Evolutionary conservation across 1,284 basidiomycete species (phyloP).

Genomic region (Schizopora paradoxa): DNA sequence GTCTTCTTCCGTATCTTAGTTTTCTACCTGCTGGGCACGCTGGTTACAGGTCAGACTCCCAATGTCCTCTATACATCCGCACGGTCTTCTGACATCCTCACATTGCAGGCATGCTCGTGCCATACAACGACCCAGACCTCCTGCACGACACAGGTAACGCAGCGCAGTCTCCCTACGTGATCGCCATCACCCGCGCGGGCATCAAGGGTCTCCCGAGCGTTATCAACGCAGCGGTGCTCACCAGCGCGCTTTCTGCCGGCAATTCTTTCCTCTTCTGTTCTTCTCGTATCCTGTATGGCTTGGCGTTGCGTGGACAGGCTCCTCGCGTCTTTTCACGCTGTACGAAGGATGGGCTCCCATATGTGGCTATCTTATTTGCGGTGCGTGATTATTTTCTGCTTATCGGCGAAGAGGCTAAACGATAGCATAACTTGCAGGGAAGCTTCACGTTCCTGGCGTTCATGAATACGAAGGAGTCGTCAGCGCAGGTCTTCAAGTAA

Average conservation of each 20-base stretch:
- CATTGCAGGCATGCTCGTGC: slow-evolving; percentile 36
- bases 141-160: slow-evolving; percentile 54
- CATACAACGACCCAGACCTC: slow-evolving; percentile 33
- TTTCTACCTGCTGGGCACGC: slow-evolving; percentile 69
- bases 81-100: slow-evolving; percentile 8
- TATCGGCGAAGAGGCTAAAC: too few species aligned
- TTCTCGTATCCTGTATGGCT: slow-evolving; percentile 42
- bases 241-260: slow-evolving; percentile 21
- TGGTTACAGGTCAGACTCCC: slow-evolving; percentile 66
- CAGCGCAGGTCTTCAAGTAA: slow-evolving; percentile 35
- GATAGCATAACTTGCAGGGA: slow-evolving; percentile 23
- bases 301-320: slow-evolving; percentile 45
- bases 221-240: slow-evolving; percentile 36
- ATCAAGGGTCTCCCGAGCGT: slow-evolving; percentile 38
- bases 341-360: slow-evolving; percentile 37
- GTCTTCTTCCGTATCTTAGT: slow-evolving; percentile 56
- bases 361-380: too few species aligned
- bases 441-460: slow-evolving; percentile 46
- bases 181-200: slow-evolving; percentile 35
- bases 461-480: slow-evolving; percentile 37
- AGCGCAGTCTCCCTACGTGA: slow-evolving; percentile 74
- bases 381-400: too few species aligned
- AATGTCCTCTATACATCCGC: too few species aligned
- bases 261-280: slow-evolving; percentile 22
- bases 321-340: slow-evolving; percentile 43